Conservation (phyloP, 495 filamentous ascomycete genomes). For the Penicillium angulare region DNA sequence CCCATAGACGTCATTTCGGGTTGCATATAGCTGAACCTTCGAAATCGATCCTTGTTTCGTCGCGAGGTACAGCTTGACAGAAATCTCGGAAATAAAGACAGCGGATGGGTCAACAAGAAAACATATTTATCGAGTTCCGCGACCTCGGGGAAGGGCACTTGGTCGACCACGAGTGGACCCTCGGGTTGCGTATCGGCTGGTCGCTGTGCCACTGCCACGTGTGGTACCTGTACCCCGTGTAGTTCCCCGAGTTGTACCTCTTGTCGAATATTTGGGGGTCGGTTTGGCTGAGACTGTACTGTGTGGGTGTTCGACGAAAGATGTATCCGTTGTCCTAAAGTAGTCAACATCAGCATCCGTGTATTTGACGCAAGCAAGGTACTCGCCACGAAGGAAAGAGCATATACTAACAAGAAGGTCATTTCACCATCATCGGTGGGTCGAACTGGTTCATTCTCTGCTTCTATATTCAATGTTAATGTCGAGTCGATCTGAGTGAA, state of each 20-base stretch:
- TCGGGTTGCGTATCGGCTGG: constrained; percentile 43
- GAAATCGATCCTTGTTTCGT: background rate
- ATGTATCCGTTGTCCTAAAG: constrained; percentile 85
- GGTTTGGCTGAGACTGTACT: constrained; percentile 59
- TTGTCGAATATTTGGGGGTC: constrained; percentile 59
- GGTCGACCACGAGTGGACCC: constrained; percentile 32
- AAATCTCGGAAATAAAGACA: too few species aligned
- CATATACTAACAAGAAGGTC: constrained; percentile 74
- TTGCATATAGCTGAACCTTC: background rate
- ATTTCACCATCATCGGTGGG: constrained; percentile 60
- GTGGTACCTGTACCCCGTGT: constrained; percentile 34
- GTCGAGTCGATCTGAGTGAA: too few species aligned
- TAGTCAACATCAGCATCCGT: background rate
- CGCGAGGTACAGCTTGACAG: too few species aligned
- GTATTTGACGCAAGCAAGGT: background rate
- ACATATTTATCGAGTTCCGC: constrained; percentile 24
- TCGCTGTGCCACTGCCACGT: constrained; percentile 43
- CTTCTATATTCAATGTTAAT: constrained; percentile 26
- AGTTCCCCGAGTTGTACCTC: constrained; percentile 28
- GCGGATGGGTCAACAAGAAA: too few species aligned
- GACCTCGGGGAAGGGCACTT: constrained; percentile 42
- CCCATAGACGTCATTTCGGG: background rate
- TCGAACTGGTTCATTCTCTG: constrained; percentile 28
- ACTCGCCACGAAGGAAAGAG: background rate
- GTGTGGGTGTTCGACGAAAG: constrained; percentile 86